Conservation (phyloP, 441 rosid species). For the Viola pubescens region DNA sequence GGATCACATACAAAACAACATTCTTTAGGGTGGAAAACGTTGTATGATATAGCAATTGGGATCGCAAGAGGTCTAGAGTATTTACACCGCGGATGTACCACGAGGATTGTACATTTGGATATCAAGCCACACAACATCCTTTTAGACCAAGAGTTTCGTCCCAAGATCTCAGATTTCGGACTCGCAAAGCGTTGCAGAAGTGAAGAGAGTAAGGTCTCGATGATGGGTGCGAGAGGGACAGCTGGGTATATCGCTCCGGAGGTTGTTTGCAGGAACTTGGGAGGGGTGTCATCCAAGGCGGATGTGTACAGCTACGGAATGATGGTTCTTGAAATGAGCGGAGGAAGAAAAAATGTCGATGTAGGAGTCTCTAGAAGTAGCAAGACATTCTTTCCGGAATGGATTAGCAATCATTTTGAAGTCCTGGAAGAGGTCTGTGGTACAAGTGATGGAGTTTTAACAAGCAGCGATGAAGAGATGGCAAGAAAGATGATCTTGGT, state of each 20-base stretch:
- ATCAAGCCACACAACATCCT: neutral
- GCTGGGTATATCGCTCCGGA: neutral
- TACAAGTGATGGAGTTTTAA: neutral
- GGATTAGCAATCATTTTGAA: neutral
- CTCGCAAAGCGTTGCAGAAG: neutral
- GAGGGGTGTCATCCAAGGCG: neutral
- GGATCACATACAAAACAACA: neutral
- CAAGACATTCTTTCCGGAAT: neutral
- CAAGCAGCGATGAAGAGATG: neutral
- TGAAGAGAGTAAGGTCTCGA: neutral
- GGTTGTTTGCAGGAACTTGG: neutral
- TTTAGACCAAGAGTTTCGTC: neutral
- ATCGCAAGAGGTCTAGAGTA: neutral
- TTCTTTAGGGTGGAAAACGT: neutral
- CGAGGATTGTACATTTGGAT: neutral
- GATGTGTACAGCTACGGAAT: constrained; percentile 4
- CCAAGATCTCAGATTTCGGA: neutral
- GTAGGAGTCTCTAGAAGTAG: neutral
- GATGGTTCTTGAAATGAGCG: neutral
- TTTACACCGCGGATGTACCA: neutral
- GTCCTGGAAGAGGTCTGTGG: neutral
- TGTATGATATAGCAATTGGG: neutral
- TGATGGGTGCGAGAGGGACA: neutral
- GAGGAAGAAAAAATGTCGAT: neutral
- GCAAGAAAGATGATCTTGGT: too few relatives aligned